Evolutionary conservation across 768 basidiomycete genomes (phyloP), one percentile per base, ranked within the genome.

Genomic region (Lactifluus piperatus): DNA sequence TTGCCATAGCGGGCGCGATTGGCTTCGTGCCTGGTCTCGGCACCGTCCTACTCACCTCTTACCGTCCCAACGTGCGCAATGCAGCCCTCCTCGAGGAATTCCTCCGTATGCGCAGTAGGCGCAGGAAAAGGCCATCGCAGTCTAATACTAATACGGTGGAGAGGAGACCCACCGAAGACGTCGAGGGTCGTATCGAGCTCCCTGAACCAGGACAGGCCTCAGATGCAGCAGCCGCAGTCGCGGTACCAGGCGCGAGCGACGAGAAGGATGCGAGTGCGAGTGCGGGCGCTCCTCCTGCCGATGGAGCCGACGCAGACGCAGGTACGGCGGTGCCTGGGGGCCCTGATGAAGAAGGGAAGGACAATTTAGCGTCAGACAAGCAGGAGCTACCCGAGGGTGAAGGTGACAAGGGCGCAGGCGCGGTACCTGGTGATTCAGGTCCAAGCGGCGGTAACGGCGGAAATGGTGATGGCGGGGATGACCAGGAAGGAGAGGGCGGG

Each of bases 11-110:
- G 10, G 82, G 81, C 5, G 76, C 74, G 0, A 74, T 88, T 13
- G 87, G 91, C 1, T 68, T 84, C 47, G 54, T 94, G 3, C 92
- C 92, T 0, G 54, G 87, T 44, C 75, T 81, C 3, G 94, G 94
- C 4, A 91, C 94, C 71, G 64, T 97, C 27, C 67, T 84, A 1
- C 72, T 94, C 36, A 91, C 88, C 1, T 71, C 81, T 3, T 95
- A 76, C 77, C 94, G 93, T 69, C 84, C 92, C 20, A 97, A 97
- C 71, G 88, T 85, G 16, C 79, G 94, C 60, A 97, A 97, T 66
- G 94, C 91, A 11, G 80, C 80, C 5, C 73, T 97, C 49, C 76
- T 97, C 48, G 91, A 94, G 68, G 91, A 93, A 70, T 93, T 81
- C 71, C 72, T 97, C 54, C 78, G 85, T 36, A 76, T 90, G 30